Evolutionary conservation across 108 stramenopile genomes (phyloP), one percentile per base, ranked within the genome.

Genomic region (Mediolabrus comicus): DNA sequence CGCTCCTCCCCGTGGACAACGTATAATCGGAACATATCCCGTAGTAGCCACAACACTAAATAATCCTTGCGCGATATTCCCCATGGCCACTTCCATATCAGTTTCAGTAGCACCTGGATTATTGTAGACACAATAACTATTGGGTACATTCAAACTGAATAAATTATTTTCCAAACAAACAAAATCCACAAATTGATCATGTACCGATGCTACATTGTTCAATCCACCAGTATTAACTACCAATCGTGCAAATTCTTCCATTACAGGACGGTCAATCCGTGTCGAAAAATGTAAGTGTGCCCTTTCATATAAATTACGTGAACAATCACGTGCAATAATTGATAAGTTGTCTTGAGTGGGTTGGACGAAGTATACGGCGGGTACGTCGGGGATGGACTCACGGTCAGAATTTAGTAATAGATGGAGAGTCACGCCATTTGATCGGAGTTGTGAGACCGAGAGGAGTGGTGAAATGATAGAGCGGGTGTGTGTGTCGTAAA

Each of bases 341-440:
- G 87, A 82, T 6, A 98, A 69, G 67, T 98, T 99, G 26, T 91
- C 91, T 34, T 83, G 86, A 8, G 95, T 98, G 30, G 99, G 97
- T 33, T 74, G 68, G 74, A 94, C 87, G 77, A 99, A 98, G 84
- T 99, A 98, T 9, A 98, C 85, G 33, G 94, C 98, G 2, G 97
- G 96, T 1, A 98, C 98, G 77, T 98, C 98, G 17, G 97, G 97
- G 41, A 99, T 96, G 53, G 93, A 79, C 55, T 97, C 96, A 0
- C 98, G 86, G 58, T 94, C 95, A 34, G 85, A 81, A 38, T 82
- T 68, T 27, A 95, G 83, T 59, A 97, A 77, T 67, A 96, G 83
- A 70, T 99, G 99, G 12, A 99, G 85, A 2, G 99, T 99, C 22
- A 99, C 98, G 35, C 99, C 99, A 7, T 89, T 86, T 32, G 90